phyloP scores from a whole-genome alignment of 2,329 filamentous ascomycete genomes.

The Xylaria sp. region DNA sequence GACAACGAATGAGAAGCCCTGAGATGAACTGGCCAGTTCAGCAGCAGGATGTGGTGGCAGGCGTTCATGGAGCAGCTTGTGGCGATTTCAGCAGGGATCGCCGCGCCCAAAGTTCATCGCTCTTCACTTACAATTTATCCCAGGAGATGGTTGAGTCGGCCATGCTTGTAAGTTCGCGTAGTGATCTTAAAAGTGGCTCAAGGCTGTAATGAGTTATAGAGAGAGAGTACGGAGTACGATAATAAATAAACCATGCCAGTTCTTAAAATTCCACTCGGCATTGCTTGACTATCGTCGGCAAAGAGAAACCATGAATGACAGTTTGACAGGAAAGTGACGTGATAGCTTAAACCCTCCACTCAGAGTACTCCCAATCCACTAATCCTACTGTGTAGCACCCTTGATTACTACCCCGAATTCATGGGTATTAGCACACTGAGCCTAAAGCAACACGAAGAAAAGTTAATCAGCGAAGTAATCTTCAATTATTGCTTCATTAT shows the following conservation, averaged over 20 bases:
- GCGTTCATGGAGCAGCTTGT: slow-evolving; percentile 20
- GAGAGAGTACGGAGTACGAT: neutral
- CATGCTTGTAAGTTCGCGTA: neutral
- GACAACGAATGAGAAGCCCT: slow-evolving; percentile 5
- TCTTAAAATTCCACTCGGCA: no score
- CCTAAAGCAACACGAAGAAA: neutral
- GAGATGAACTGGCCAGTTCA: slow-evolving; percentile 1
- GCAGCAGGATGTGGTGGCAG: neutral
- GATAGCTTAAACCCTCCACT: slow-evolving; percentile 5
- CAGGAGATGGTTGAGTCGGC: neutral
- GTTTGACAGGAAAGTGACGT: neutral
- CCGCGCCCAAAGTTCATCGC: slow-evolving; percentile 8
- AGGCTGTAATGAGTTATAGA: neutral
- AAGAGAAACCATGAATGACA: neutral
- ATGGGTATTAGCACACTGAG: neutral
- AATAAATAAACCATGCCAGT: neutral
- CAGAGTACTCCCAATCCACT: neutral
- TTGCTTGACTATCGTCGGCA: neutral
- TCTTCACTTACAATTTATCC: slow-evolving; percentile 16
- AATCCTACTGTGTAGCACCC: neutral
- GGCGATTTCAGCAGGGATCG: slow-evolving; percentile 34
- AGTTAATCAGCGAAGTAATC: no score
- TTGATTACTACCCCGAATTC: neutral
- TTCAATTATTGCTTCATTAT: neutral
- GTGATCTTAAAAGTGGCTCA: neutral